Percentiles rank a stretch among this genome's conserved stretches.
Evolutionary conservation across 345 rosid species (phyloP).

Genomic region (Eucalyptus rudis): DNA sequence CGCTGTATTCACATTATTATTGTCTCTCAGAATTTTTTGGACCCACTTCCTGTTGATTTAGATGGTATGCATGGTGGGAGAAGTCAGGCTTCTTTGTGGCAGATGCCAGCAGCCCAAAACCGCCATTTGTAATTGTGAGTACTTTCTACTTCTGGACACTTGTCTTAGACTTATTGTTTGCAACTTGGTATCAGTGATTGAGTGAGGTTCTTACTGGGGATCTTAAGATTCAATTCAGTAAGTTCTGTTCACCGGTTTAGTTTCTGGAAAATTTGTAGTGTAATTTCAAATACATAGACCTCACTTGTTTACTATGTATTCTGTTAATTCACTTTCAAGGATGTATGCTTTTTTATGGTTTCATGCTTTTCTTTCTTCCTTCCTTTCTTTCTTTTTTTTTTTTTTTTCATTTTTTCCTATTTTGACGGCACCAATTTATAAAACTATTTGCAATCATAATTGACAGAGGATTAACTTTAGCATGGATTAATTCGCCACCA

Average conservation of each 20-base stretch:
- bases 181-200: neutral
- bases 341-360: neutral
- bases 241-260: neutral
- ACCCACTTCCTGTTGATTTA: conserved; percentile 5
- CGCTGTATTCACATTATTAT: neutral
- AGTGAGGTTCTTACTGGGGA: neutral
- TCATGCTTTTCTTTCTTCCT: neutral
- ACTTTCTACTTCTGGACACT: neutral
- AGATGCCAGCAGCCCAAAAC: conserved; percentile 63
- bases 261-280: neutral
- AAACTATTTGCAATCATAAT: neutral
- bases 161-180: neutral
- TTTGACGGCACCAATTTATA: neutral
- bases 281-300: neutral
- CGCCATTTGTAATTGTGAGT: conserved; percentile 69
- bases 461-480: neutral
- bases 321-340: neutral
- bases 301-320: neutral
- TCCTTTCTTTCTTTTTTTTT: too few relatives aligned
- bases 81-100: conserved; percentile 52
- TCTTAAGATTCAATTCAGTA: neutral
- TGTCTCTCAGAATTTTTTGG: neutral
- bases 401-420: neutral
- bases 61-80: conserved; percentile 98
- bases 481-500: neutral